Percentiles rank a stretch among this genome's conserved stretches.
Conservation (phyloP, 202 grass and related monocot genomes). For the Zoysia matrella region DNA sequence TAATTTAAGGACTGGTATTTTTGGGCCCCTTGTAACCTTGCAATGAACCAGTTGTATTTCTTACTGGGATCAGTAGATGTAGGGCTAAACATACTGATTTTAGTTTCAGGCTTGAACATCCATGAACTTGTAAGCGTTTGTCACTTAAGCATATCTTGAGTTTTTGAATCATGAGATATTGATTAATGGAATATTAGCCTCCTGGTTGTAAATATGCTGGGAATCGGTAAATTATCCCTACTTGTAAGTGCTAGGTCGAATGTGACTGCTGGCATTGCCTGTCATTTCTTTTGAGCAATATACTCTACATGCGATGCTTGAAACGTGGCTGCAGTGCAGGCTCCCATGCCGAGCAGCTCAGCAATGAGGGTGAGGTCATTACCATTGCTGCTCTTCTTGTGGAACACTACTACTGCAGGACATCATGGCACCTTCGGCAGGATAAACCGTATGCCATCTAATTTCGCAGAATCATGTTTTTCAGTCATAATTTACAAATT, state of each 20-base stretch:
- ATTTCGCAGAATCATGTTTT: no score
- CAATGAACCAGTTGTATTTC: not conserved
- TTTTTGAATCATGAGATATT: not conserved
- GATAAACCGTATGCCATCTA: no score
- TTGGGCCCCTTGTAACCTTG: not conserved
- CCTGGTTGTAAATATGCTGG: not conserved
- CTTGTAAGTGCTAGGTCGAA: not conserved
- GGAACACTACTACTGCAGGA: no score
- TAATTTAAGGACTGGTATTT: conserved; percentile 13
- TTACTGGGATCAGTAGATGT: not conserved
- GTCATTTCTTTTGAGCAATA: not conserved
- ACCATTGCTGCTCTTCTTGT: no score
- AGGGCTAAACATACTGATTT: not conserved
- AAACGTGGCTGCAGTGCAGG: no score
- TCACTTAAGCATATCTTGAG: not conserved
- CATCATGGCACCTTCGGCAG: no score
- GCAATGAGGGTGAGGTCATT: no score
- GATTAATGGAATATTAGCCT: not conserved
- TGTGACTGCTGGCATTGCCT: not conserved
- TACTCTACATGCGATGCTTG: no score
- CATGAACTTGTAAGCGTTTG: not conserved
- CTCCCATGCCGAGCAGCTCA: no score
- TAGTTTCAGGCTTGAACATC: not conserved
- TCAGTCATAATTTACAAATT: no score
- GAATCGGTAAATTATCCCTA: not conserved